Base-by-base conservation (phyloP, 805 yeast species). In the Starmera quercuum region DNA sequence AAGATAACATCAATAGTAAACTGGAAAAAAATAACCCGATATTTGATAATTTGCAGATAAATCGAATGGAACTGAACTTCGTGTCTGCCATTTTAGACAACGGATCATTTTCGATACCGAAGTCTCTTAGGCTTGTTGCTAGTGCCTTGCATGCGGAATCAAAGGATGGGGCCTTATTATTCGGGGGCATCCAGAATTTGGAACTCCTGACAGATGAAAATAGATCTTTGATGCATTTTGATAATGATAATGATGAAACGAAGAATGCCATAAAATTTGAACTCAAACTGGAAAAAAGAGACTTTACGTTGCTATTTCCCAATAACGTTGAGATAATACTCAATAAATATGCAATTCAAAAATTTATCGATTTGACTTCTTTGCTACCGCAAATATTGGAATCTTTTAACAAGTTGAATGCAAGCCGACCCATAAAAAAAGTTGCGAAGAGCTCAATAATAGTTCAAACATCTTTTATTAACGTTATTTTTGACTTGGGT, bases 201-300 rank as follows among this genome's bases (percentile, higher is more conserved):
- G 37, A 45, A 1, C 37, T 65, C 5, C 13, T 54, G 4, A 36
- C 58, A 15, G 41, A 37, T 16, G 37, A 50, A 17, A 47, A 53
- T 10, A 32, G 38, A 1, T n/a, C 39, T 6, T 32, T 54, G 19
- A 45, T 47, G 5, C 32, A 38, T 20, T 59, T 71, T 36, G 51
- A 47, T 18, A 46, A 51, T n/a, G 40, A 46, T 18, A 29, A 50
- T 7, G 21, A 27, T 17, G 11, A 13, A 13, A 38, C 45, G 1
- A 65, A 64, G 26, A 68, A 71, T 6, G 84, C 78, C 42, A 31
- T 78, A 3, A 47, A 78, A 22, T 72, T 77, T 47, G 83, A 78
- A 46, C 37, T 65, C 16, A 62, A 65, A 31, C 38, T 49, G 7
- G 49, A 43, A 9, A 36, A 50, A 0, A 45, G 49, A 11, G 66